Base-by-base conservation (phyloP, 257 asterid species). In the Scutellaria galericulata region DNA sequence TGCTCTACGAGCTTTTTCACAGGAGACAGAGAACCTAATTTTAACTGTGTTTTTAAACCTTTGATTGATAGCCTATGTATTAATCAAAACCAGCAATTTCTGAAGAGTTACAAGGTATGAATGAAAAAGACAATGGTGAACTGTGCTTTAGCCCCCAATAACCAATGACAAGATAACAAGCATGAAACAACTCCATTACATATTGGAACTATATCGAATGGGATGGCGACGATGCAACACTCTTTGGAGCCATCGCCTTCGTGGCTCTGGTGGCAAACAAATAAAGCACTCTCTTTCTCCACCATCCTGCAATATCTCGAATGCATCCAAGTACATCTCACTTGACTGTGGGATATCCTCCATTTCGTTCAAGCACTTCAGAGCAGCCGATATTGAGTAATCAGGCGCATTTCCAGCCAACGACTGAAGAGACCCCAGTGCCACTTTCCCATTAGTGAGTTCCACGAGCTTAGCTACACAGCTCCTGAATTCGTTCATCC, bases 231-330 rank as follows among this genome's bases (percentile, higher is more conserved):
- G 85, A 50, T 89, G 90, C 80, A 92, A 68, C 77, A 86, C 80
- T 77, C 98, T 81, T 69, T 95, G 99, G 75, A 95, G 89, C 99
- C 98, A 95, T 74, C 97, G 81, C 82, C 98, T 85, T 5, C 99
- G 91, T 0, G 99, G 95, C 64, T 88, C 99, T 0, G 85, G 80
- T n/a, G 90, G 93, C 86, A 94, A 79, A 79, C 95, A 91, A 8
- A 94, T 76, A 52, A 94, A 90, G 18, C 95, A 87, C 85, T 95
- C 98, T 68, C 98, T 81, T 55, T 91, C 93, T 37, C 85, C 86
- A 1, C 77, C 90, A 72, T 86, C 95, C 85, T 86, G 87, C 75
- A 87, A 65, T 52, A 95, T 81, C 80, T 95, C 97, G 22, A 95
- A 77, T 13, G 98, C 99, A 77, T 95, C 99, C 41, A 95, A 76